Evolutionary conservation across 78 protist genomes (phyloP).

Genomic region (Parvularia atlantis): DNA sequence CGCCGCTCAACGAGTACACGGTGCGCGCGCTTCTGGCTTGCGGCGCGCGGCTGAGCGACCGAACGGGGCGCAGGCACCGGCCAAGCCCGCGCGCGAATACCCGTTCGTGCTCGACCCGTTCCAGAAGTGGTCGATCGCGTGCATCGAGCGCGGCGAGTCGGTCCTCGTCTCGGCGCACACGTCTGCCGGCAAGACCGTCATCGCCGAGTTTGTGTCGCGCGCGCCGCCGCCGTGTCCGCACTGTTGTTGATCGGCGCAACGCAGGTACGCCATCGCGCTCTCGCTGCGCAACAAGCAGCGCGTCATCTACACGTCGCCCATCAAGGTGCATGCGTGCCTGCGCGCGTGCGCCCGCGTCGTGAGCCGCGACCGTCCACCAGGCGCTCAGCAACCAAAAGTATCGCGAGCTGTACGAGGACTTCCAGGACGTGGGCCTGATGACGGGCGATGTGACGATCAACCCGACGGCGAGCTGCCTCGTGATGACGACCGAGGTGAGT

Average conservation of each 20-base stretch:
- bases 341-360: no score
- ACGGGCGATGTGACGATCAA: conserved; percentile 86
- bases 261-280: conserved; percentile 68
- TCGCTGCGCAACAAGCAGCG: conserved; percentile 44
- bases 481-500: conserved; percentile 82
- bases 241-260: background rate
- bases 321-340: no score
- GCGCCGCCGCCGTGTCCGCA: no score
- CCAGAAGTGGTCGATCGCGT: conserved; percentile 61
- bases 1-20: no score
- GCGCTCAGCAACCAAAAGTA: conserved; percentile 87
- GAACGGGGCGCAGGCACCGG: no score
- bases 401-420: conserved; percentile 64
- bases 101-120: conserved; percentile 80
- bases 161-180: conserved; percentile 91
- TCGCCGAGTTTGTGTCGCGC: conserved; percentile 47
- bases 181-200: conserved; percentile 86
- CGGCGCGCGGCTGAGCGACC: no score
- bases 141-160: conserved; percentile 49
- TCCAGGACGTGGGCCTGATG: conserved; percentile 74
- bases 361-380: no score
- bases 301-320: conserved; percentile 88
- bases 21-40: no score
- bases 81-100: conserved; percentile 9
- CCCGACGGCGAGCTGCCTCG: conserved; percentile 68